A percentile compares a stretch with the other conserved stretches of the same genome.
phyloP scores from a whole-genome alignment of 768 basidiomycete species.

The Russula olivacea region DNA sequence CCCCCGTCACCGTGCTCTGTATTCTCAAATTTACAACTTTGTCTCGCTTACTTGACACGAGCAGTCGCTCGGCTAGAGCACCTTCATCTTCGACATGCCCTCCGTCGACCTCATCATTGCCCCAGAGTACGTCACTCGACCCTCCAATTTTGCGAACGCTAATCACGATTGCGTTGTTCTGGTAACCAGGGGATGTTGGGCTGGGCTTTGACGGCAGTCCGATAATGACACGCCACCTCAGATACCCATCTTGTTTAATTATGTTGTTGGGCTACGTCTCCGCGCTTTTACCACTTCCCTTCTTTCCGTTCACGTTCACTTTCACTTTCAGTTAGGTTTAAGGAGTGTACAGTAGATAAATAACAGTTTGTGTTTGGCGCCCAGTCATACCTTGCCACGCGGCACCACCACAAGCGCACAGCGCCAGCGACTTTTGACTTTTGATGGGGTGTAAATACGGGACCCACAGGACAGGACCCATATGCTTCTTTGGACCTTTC shows the following conservation, averaged over 20 bases:
- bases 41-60: constrained; percentile 10
- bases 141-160: not conserved
- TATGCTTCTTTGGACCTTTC: not conserved
- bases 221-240: not conserved
- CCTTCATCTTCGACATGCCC: not conserved
- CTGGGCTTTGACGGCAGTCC: not conserved
- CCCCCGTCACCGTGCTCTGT: constrained; percentile 29
- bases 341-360: not conserved
- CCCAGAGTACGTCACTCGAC: constrained; percentile 2
- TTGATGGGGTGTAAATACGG: too few species aligned
- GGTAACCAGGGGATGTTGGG: not conserved
- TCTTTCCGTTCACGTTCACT: not conserved
- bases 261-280: not conserved
- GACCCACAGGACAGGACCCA: too few species aligned
- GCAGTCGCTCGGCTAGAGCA: not conserved
- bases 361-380: not conserved
- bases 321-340: not conserved
- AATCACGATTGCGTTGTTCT: constrained; percentile 2
- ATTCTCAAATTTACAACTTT: constrained; percentile 33
- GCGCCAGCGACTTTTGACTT: not conserved
- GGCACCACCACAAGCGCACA: not conserved
- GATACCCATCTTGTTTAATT: constrained; percentile 2
- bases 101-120: not conserved
- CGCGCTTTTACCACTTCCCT: not conserved
- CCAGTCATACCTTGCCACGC: not conserved